Evolutionary conservation across 1,284 basidiomycete species (phyloP).

Genomic region (Malassezia pachydermatis): DNA sequence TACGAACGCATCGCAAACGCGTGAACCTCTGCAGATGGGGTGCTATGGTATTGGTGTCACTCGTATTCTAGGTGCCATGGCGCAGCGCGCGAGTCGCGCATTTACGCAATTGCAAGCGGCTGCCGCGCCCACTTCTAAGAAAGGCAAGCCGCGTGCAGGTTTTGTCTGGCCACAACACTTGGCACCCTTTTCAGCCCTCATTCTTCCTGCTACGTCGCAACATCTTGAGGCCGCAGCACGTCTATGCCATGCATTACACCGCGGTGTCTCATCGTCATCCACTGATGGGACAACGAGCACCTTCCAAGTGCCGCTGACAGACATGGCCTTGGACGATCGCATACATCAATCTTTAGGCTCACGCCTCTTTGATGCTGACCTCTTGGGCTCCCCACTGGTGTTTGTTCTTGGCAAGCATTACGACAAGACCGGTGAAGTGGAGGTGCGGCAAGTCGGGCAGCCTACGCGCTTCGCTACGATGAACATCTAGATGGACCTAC

Average conservation of each 20-base stretch:
- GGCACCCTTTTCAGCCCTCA: conserved; percentile 33
- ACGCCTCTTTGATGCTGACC: conserved; percentile 45
- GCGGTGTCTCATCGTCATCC: background rate
- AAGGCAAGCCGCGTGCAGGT: conserved; percentile 16
- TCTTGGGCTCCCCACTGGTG: conserved; percentile 39
- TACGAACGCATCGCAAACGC: background rate
- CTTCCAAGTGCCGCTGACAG: conserved; percentile 1
- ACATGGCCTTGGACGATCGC: conserved; percentile 45
- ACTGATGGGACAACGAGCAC: background rate
- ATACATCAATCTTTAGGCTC: conserved; percentile 27
- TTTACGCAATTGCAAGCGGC: conserved; percentile 6
- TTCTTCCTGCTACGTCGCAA: conserved; percentile 18
- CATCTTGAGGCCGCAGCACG: conserved; percentile 9
- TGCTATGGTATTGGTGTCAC: conserved; percentile 49
- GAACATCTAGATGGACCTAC: no score
- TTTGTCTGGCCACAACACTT: conserved; percentile 39
- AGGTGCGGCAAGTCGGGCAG: conserved; percentile 20
- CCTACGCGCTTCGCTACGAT: background rate
- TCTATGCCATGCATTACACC: conserved; percentile 1
- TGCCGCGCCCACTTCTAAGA: background rate
- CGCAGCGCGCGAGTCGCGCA: conserved; percentile 21
- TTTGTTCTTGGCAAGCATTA: conserved; percentile 40
- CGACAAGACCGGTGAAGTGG: conserved; percentile 25
- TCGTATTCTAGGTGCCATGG: conserved; percentile 45
- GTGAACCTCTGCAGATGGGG: conserved; percentile 46